phyloP scores from a whole-genome alignment of 2,329 filamentous ascomycete species.

The Lecanicillium sp. region DNA sequence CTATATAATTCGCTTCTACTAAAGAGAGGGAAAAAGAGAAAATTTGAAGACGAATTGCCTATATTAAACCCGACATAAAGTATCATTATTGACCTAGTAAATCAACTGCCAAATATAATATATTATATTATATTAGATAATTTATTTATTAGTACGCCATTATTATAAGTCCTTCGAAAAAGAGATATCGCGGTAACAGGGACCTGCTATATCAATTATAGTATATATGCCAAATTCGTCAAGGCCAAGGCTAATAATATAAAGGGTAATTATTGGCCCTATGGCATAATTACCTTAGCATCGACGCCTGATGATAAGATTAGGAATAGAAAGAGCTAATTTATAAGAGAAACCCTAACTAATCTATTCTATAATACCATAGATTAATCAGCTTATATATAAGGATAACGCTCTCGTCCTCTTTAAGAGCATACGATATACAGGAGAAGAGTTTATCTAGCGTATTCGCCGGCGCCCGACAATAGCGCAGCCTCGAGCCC shows the following conservation, averaged over 20 bases:
- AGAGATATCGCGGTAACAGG: too few relatives aligned
- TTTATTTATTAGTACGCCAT: too few relatives aligned
- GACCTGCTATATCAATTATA: too few relatives aligned
- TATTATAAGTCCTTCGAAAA: too few relatives aligned
- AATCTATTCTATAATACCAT: conserved; percentile 1
- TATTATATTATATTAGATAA: conserved; percentile 11
- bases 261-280: not conserved
- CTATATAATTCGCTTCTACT: not conserved
- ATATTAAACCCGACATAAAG: not conserved
- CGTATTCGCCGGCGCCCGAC: too few relatives aligned
- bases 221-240: conserved; percentile 7
- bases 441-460: too few relatives aligned
- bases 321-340: not conserved
- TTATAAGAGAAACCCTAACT: conserved; percentile 2
- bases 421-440: too few relatives aligned
- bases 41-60: too few relatives aligned
- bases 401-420: conserved; percentile 13
- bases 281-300: not conserved
- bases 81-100: conserved; percentile 4
- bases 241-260: conserved; percentile 5
- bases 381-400: conserved; percentile 10
- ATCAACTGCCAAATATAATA: conserved; percentile 1
- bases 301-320: conserved; percentile 1
- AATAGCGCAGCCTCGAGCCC: too few relatives aligned
- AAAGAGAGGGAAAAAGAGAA: not conserved